Evolutionary conservation across 2,329 filamentous ascomycete species (phyloP), one percentile per base, ranked within the genome.

Genomic region (Talaromyces sp.): DNA sequence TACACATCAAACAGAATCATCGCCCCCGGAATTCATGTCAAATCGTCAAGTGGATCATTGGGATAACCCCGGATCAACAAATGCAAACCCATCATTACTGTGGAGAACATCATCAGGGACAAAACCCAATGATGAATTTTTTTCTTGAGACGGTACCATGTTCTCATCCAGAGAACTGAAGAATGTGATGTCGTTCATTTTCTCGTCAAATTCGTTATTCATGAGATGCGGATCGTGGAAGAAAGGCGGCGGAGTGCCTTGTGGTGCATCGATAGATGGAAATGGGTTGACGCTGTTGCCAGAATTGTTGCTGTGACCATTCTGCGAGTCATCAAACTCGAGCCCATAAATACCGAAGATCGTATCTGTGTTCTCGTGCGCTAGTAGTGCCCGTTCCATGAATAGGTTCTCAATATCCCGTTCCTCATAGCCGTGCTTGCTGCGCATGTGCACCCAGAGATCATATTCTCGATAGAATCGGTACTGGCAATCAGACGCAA

Each of bases 381-480:
- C 66, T 28, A 75, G 61, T 48, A 75, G 63, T 3, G 73, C 71
- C 22, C 73, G 70, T 61, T 71, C 71, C 66, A 75, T 70, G 59
- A 75, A 76, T 5, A 76, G 57, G 22, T 69, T 67, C 25, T 74
- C 73, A 15, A 75, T 71, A 45, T 75, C 71, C 33, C 75, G 72
- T 54, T 75, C 72, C 2, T 66, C 64, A 51, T 66, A 70, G 11
- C 63, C 62, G 45, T 80, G 77, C 35, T 74, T 75, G 55, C 75
- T 72, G 58, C 73, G 77, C 72, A 84, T 75, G 65, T 87, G 84
- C 6, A 79, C 70, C 62, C 80, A 78, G 3, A 86, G 73, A 65
- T 86, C 82, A 61, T 82, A 81, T 37, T 83, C 79, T 46, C 81
- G 77, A 58, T 77, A 76, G 72, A 86, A 87, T 45, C 78, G 77